Base-by-base conservation (phyloP, 2,329 filamentous ascomycete genomes). In the Alternaria infectoria region DNA sequence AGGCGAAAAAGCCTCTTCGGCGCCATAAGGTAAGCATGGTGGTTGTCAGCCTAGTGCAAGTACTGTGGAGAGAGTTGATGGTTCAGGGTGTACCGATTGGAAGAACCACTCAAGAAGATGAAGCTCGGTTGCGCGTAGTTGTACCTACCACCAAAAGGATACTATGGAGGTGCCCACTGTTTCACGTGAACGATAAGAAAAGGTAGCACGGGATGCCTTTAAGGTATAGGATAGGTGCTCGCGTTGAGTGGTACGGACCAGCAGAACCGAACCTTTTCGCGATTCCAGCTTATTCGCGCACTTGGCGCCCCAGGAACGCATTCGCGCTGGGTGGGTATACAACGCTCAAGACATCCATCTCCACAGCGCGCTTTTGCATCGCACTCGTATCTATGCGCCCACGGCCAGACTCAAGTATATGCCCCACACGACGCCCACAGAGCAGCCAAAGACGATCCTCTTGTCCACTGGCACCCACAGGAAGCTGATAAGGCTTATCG, bases 401-500 rank as follows among this genome's bases (percentile, higher is more conserved):
- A 69, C 85, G 67, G 88, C 79, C 72, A 93, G 80, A 74, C 90
- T 93, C 80, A 94, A 82, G 77, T 92, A 94, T 45, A 93, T 84
- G 0, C 90, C 89, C 92, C 92, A 95, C 13, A 83, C 85, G 23
- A 95, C 84, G 6, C 92, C 91, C 17, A 90, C 91, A 54, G 90
- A 77, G 68, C 89, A 88, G n/a, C 89, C 91, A 65, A 93, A 86
- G 32, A 94, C 80, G 54, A 91, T 90, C 40, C 92, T 84, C 56
- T 86, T 85, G 72, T 93, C 86, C 4, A 93, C 87, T n/a, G 89
- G 91, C 67, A 91, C 86, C 63, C 93, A 81, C 2, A 89, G 85
- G 74, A 91, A 93, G 82, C 91, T 91, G 65, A 92, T 74, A 17
- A 91, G 75, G 66, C 89, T 91, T 21, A 94, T 88, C 4, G 86